Percentiles rank a stretch among this genome's conserved stretches.
These are phyloP conservation scores for Fusarium brachygibbosum DNA, from an alignment of 2,329 filamentous ascomycete genomes.

Conservation along the genomic window DNA sequence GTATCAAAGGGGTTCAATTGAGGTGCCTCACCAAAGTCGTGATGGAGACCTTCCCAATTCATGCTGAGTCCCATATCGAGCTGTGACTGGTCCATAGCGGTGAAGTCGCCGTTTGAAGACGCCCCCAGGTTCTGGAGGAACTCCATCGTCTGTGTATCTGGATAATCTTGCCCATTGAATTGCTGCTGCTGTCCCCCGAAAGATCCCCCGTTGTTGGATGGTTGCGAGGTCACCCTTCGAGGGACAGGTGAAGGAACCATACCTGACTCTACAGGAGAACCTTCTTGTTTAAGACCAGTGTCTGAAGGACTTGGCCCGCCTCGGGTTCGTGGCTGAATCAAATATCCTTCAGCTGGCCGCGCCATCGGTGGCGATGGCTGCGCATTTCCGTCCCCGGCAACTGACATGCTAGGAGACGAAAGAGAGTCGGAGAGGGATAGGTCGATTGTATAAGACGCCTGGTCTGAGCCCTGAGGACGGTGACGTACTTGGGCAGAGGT, in stretches of 20 bases:
- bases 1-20: constrained; percentile 78
- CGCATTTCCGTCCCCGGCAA: constrained; percentile 52
- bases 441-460: constrained; percentile 55
- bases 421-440: constrained; percentile 56
- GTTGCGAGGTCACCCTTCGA: constrained; percentile 55
- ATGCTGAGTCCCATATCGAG: constrained; percentile 77
- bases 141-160: constrained; percentile 67
- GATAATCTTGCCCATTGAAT: constrained; percentile 58
- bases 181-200: constrained; percentile 53
- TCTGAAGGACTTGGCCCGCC: constrained; percentile 52
- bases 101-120: constrained; percentile 51
- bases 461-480: constrained; percentile 50
- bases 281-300: constrained; percentile 50
- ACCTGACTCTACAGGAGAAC: constrained; percentile 56
- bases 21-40: constrained; percentile 72
- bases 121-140: constrained; percentile 64
- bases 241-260: constrained; percentile 61
- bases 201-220: constrained; percentile 49
- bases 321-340: constrained; percentile 50
- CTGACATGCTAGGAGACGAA: constrained; percentile 59
- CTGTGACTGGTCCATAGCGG: constrained; percentile 60
- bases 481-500: constrained; percentile 45
- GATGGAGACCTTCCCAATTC: constrained; percentile 72
- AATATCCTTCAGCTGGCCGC: constrained; percentile 52
- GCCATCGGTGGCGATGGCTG: constrained; percentile 58